phyloP scores from a whole-genome alignment of 148 eudicot species.

The Linanthus parryae region DNA sequence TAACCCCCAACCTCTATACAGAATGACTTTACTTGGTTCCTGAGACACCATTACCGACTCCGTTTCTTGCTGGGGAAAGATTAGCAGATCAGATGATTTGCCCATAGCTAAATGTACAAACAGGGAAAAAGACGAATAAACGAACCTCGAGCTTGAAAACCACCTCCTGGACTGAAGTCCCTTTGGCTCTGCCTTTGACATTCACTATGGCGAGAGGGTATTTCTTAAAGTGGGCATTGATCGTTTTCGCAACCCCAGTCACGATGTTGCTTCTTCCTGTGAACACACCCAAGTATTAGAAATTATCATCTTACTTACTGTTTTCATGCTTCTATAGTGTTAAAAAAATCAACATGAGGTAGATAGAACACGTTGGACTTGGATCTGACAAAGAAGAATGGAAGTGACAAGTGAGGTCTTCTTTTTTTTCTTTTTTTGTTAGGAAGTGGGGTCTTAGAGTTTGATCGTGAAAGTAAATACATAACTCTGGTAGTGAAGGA shows the following conservation, averaged over 20 bases:
- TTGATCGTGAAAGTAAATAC: no score
- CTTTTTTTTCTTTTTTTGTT: no score
- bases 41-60: slow-evolving; percentile 78
- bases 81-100: background rate
- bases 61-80: slow-evolving; percentile 57
- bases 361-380: no score
- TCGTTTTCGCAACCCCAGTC: slow-evolving; percentile 73
- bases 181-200: slow-evolving; percentile 92
- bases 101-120: slow-evolving; percentile 6
- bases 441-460: no score
- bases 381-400: no score
- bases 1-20: slow-evolving; percentile 89
- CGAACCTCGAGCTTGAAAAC: slow-evolving; percentile 77
- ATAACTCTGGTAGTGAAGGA: no score
- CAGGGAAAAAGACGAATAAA: slow-evolving; percentile 5
- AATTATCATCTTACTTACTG: no score
- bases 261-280: slow-evolving; percentile 75
- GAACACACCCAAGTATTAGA: no score
- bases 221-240: slow-evolving; percentile 71
- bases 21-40: slow-evolving; percentile 86
- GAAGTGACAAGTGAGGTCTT: no score
- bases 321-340: no score
- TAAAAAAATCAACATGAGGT: no score
- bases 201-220: slow-evolving; percentile 86
- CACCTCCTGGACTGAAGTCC: slow-evolving; percentile 83